A percentile compares a stretch with the other conserved stretches of the same genome.
phyloP scores from a whole-genome alignment of 306 rosid genomes.

The Benincasa hispida region DNA sequence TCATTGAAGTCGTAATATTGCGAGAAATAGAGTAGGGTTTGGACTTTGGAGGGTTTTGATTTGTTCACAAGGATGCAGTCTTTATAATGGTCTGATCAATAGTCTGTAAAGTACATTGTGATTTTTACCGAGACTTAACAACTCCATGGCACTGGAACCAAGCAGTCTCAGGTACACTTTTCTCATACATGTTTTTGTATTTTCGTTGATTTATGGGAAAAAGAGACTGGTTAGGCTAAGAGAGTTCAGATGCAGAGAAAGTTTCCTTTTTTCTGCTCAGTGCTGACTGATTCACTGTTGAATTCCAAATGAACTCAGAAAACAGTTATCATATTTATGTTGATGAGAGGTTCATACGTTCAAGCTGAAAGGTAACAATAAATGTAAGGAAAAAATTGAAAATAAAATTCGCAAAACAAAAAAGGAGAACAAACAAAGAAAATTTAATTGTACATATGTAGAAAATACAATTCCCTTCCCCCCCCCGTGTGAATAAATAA shows the following conservation, averaged over 20 bases:
- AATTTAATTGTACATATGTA: not conserved
- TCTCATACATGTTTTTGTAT: not conserved
- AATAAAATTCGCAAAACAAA: not conserved
- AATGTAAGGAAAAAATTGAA: not conserved
- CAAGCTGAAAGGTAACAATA: not conserved
- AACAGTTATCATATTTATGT: not conserved
- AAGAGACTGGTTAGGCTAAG: not conserved
- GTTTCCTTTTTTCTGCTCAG: not conserved
- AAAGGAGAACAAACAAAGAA: not conserved
- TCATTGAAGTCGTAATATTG: not conserved
- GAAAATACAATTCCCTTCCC: not conserved
- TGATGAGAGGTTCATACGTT: not conserved
- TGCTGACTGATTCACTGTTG: not conserved
- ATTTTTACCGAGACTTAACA: not conserved
- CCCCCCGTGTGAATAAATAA: too few relatives aligned
- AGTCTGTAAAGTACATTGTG: not conserved
- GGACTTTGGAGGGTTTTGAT: not conserved
- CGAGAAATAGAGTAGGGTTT: not conserved
- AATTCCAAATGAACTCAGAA: not conserved
- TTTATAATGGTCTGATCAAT: constrained; percentile 1
- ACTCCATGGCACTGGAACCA: not conserved
- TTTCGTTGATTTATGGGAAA: not conserved
- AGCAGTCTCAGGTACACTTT: constrained; percentile 1
- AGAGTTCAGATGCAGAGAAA: not conserved
- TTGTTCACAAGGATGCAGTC: not conserved